Evolutionary conservation across 2,329 filamentous ascomycete genomes (phyloP), one percentile per base, ranked within the genome.

Genomic region (Ceratocystis cubensis): DNA sequence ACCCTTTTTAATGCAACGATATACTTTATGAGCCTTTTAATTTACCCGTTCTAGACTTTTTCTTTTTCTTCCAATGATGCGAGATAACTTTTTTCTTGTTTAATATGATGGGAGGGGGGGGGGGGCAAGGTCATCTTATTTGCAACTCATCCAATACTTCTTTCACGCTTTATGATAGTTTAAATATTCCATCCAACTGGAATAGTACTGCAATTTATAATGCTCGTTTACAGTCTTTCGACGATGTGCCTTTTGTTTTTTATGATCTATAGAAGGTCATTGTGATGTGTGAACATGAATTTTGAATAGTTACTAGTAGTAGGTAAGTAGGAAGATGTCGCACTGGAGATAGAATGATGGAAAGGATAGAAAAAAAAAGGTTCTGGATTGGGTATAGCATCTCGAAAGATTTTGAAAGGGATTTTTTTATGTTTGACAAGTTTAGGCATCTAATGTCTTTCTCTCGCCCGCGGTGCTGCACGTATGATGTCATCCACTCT

Each of bases 401-500:
- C 22, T 50, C 30, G 22, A 61, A 22, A 63, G 33, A 30, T 28
- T 53, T 53, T 20, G 46, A 30, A 53, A 20, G 50, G 30, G 46
- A 46, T 71, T 72, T 73, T 77, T 75, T 76, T 76, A 46, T 76
- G 73, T 70, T 77, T 76, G 66, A 76, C 76, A 71, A 73, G 71
- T 64, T 7, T 44, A 45, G 28, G 50, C n/a, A 37, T 65, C 66
- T 65, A 89, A 81, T 88, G 87, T 72, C 89, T 84, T 76, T 93
- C 88, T 69, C 91, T 82, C 78, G 84, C 86, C 75, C 94, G 82
- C 65, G 94, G 94, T 64, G 94, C 94, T 64, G 91, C 89, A 69
- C 93, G 87, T 75, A 99, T 97, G 76, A 99, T 99, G 77, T 97
- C 94, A 79, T 99, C 94, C 64, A 99, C 94, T 74, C 94, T 85